Conservation (phyloP, 176 grass and related monocot species). For the Bolboschoenus planiculmis region DNA sequence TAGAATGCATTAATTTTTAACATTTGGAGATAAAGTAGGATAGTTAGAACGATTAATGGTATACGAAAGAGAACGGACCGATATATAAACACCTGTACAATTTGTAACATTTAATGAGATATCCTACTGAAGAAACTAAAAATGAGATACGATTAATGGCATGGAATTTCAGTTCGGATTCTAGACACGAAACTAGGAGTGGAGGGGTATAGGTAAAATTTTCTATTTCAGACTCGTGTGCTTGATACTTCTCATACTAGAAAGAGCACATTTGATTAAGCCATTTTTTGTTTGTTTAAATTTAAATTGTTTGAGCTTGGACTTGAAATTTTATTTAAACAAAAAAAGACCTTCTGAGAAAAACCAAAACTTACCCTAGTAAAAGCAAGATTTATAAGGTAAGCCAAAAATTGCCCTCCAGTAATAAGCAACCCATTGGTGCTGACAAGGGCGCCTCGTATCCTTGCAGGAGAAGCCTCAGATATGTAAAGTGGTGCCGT, state of each 20-base stretch:
- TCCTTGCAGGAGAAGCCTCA: constrained; percentile 89
- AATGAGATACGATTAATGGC: no score
- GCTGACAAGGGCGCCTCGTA: constrained; percentile 87
- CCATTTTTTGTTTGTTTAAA: not conserved
- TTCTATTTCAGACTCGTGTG: not conserved
- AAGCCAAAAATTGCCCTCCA: constrained; percentile 85
- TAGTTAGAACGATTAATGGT: not conserved
- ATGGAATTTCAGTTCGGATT: no score
- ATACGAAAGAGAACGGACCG: not conserved
- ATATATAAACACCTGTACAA: not conserved
- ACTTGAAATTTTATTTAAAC: not conserved
- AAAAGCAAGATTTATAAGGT: constrained; percentile 96
- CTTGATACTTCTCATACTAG: not conserved
- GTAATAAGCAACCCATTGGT: constrained; percentile 90
- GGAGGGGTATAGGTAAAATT: not conserved
- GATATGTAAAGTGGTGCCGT: constrained; percentile 94
- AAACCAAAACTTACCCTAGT: constrained; percentile 44
- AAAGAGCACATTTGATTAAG: not conserved
- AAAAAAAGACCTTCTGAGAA: not conserved
- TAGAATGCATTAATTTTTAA: not conserved
- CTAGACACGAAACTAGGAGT: not conserved
- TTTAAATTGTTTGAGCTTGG: not conserved
- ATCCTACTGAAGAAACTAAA: not conserved
- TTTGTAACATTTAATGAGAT: not conserved
- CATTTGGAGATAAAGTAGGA: not conserved